Percentiles rank a stretch among this genome's conserved stretches.
Evolutionary conservation across 228 moss, liverwort and hornwort genomes (phyloP).

Genomic region (Sphagnum fallax): DNA sequence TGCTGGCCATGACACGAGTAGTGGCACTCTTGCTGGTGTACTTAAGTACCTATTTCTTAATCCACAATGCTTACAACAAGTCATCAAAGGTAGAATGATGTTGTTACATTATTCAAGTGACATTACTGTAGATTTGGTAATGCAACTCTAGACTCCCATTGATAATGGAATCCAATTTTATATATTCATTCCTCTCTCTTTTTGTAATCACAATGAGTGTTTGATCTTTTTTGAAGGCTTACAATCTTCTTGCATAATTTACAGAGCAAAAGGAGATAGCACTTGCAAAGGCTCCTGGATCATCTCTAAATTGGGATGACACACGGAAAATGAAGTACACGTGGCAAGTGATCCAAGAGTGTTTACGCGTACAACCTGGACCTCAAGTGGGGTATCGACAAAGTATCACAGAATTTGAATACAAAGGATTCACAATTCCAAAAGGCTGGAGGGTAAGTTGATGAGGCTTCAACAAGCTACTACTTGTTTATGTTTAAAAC

Average conservation of each 20-base stretch:
- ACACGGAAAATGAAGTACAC: conserved; percentile 8
- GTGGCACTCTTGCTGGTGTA: conserved; percentile 14
- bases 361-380: conserved; percentile 1
- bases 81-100: conserved; percentile 20
- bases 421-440: conserved; percentile 9
- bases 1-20: conserved; percentile 33
- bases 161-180: too few species aligned
- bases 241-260: too few species aligned
- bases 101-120: too few species aligned
- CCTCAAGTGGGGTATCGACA: neutral
- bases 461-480: too few species aligned
- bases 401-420: conserved; percentile 6
- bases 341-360: conserved; percentile 12
- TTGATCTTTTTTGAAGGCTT: too few species aligned
- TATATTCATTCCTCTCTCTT: neutral
- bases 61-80: conserved; percentile 18
- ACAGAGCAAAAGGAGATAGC: too few species aligned
- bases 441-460: conserved; percentile 14
- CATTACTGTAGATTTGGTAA: too few species aligned
- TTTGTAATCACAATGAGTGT: too few species aligned
- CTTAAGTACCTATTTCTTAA: conserved; percentile 25
- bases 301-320: too few species aligned
- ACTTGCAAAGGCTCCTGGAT: too few species aligned
- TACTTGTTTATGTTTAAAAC: too few species aligned
- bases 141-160: too few species aligned